Evolutionary conservation across 345 rosid species (phyloP), one percentile per base, ranked within the genome.

Genomic region (Nephelium lappaceum): DNA sequence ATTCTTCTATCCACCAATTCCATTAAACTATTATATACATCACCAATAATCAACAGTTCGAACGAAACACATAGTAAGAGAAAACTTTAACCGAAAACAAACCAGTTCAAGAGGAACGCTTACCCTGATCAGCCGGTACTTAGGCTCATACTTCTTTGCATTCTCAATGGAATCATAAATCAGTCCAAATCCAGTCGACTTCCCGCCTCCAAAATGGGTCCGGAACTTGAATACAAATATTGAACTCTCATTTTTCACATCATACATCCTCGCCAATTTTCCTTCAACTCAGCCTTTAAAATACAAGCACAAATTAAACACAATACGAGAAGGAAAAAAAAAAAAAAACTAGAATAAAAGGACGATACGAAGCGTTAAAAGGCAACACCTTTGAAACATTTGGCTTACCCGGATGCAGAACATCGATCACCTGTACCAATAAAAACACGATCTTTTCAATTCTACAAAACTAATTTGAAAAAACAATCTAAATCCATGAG

Each of bases 141-240:
- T 90, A 2, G 96, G 93, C 81, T 92, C 96, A 21, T 77, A 92
- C 81, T 90, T 92, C 88, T 89, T 90, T 1, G 93, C 96, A 43
- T 82, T 88, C 74, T 90, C 96, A 55, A 87, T 86, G 0, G 91
- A 83, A 55, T 90, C 96, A 51, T 92, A 92, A 67, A 92, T 89
- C 82, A 92, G 77, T 3, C 96, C 96, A 82, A 92, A 92, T 1
- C 96, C 93, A 2, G 91, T 90, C 3, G 96, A 90, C 49, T 90
- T 90, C 51, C 96, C 96, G 42, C 96, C 96, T 65, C 95, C 95
- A 78, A 92, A 92, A 73, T 92, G 92, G 19, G 96, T 92, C 69
- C 92, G 85, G 76, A 92, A 92, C 84, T 92, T 90, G 80, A 92
- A 92, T 5, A 90, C 92, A 67, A 92, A 90, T 42, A 92, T 92